These are phyloP conservation scores for Tolypocladium pustulatum DNA, from an alignment of 2,329 filamentous ascomycete genomes.

Conservation along the genomic window DNA sequence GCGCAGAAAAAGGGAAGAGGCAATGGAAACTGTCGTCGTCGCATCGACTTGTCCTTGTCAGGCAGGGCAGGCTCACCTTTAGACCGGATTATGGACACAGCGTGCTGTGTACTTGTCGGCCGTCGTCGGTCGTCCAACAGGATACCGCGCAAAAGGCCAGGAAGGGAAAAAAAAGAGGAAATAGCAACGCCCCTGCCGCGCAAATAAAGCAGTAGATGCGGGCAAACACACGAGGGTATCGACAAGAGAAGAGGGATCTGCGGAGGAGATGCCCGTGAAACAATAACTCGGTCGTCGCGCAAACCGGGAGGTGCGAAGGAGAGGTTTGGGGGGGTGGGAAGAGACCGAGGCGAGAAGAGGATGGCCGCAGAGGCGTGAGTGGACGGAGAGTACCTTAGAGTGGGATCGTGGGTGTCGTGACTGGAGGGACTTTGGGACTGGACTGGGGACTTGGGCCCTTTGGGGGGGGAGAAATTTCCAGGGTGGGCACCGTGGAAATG, in stretches of 20 bases:
- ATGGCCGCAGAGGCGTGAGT: slow-evolving; percentile 3
- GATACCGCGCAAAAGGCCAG: not conserved
- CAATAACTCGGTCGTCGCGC: not conserved
- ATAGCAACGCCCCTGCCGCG: slow-evolving; percentile 6
- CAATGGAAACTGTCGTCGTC: not conserved
- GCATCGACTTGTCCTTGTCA: not conserved
- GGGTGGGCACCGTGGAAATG: slow-evolving; percentile 8
- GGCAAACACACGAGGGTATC: slow-evolving; percentile 8
- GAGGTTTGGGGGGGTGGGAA: slow-evolving; percentile 1
- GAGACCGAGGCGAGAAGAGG: slow-evolving; percentile 3
- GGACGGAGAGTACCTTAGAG: slow-evolving; percentile 6
- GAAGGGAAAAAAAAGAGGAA: not conserved
- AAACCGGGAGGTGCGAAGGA: slow-evolving; percentile 3
- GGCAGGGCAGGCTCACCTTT: not conserved
- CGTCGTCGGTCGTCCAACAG: not conserved
- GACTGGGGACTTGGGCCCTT: not conserved
- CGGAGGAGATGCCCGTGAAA: not conserved
- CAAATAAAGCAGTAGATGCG: slow-evolving; percentile 3
- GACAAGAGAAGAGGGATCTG: slow-evolving; percentile 1
- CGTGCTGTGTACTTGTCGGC: not conserved
- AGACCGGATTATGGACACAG: not conserved
- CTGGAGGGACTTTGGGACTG: not conserved
- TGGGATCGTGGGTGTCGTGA: slow-evolving; percentile 4
- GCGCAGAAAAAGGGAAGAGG: not conserved
- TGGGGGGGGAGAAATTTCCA: slow-evolving; percentile 9